Evolutionary conservation across 306 rosid genomes (phyloP), one percentile per base, ranked within the genome.

Genomic region (Quercus dentata): DNA sequence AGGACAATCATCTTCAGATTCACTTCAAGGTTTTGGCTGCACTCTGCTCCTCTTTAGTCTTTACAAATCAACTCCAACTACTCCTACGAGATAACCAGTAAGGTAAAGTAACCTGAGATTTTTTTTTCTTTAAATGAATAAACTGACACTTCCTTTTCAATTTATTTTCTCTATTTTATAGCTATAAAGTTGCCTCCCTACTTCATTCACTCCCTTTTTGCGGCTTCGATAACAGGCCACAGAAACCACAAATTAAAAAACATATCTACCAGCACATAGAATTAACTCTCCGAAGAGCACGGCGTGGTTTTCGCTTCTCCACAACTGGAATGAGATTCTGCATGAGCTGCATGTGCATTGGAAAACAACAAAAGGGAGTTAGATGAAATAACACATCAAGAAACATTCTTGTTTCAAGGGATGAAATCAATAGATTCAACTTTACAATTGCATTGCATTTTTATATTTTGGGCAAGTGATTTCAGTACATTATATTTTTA

Each of bases 341-440:
- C 79, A 73, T 56, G 33, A 93, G 92, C 98, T 93, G 87, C 88
- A 86, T n/a, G 73, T 33, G 58, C 44, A 49, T 49, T 23, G n/a
- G 64, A 27, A 38, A 6, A 17, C 51, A 41, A 19, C 12, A 23
- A 56, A 19, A 19, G 20, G 44, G 63, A 49, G 69, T 5, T 19
- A 51, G 21, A 71, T n/a, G 20, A 62, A 58, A 19, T 8, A 28
- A 21, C 31, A 61, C 31, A 61, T 21, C 5, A 23, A 12, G 67
- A 12, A 25, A 23, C 31, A 10, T 1, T 44, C 51, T 46, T 46
- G 52, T 49, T 49, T 49, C 54, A 11, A 49, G 17, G 54, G 54
- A 49, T 49, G 17, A 49, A 49, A 13, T 49, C 17, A 1, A 49
- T 1, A 12, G 13, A 49, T 49, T 49, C 54, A 49, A 49, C 46